Base-by-base conservation (phyloP, 768 basidiomycete species). In the Lanmaoa pseudosensibilis region DNA sequence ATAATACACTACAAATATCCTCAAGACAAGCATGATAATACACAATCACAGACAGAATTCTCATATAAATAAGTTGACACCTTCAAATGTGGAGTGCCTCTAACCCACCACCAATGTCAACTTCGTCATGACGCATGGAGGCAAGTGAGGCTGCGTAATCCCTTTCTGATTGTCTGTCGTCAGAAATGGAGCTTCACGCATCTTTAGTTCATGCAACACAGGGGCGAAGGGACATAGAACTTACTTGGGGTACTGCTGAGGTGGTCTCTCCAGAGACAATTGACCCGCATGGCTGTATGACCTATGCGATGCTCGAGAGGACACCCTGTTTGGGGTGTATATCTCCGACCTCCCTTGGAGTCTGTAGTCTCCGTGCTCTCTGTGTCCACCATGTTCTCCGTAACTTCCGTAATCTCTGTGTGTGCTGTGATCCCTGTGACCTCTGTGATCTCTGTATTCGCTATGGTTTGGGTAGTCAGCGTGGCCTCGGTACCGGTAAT, bases 291-390 rank as follows among this genome's bases (percentile, higher is more conserved):
- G 61, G 19, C 47, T 61, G 52, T 67, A 46, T 19, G 63, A 16
- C 56, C 72, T 61, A 19, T 72, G 72, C 3, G 72, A 65, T 46
- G 61, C 63, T 56, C 65, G 66, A 46, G 68, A 69, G 37, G 69
- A 25, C 30, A 47, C 55, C 54, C 68, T 67, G 48, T 50, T 18
- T 46, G 70, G 70, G 21, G 51, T 2, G 25, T 54, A 30, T 12
- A 46, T 41, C 25, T 72, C 64, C 44, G 52, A 19, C 37, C 58
- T 56, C 27, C 48, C 65, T 11, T 55, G 56, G 25, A 15, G 23
- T 45, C 53, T 54, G 32, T 65, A 27, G 9, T 60, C 61, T 23
- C 56, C 60, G 10, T 62, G 60, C 5, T 57, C 65, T 33, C 62
- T 51, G 54, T 69, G 41, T 15, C 56, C 67, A 19, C 39, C 56